These are phyloP conservation scores for Patellifolia procumbens DNA, from an alignment of 179 eudicot genomes.

Conservation along the genomic window DNA sequence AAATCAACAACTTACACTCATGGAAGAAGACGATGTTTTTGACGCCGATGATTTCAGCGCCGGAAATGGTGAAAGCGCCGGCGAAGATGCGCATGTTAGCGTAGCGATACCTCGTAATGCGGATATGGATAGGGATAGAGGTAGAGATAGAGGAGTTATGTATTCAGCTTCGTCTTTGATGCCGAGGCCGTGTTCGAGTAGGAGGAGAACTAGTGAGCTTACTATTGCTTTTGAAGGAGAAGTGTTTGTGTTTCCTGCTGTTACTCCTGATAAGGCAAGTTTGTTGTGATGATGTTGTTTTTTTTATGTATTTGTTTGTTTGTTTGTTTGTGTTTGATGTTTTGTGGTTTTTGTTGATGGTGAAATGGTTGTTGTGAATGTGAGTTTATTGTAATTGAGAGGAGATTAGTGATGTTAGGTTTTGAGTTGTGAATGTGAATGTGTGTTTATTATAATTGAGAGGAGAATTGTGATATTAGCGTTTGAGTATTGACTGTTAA, in stretches of 20 bases:
- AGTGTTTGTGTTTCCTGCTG: slow-evolving; percentile 45
- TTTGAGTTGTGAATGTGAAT: too few species aligned
- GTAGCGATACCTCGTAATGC: slow-evolving; percentile 18
- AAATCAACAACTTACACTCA: slow-evolving; percentile 4
- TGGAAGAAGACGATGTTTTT: slow-evolving; percentile 13
- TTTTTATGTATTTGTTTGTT: not conserved
- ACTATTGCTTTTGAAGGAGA: slow-evolving; percentile 42
- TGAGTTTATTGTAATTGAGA: too few species aligned
- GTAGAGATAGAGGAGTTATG: too few species aligned
- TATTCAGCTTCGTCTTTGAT: slow-evolving; percentile 17
- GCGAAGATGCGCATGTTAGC: slow-evolving; percentile 25
- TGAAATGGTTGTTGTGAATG: not conserved
- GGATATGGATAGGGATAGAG: too few species aligned
- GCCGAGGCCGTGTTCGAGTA: too few species aligned
- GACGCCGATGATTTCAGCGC: slow-evolving; percentile 26
- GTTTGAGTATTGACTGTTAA: too few species aligned
- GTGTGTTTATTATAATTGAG: too few species aligned
- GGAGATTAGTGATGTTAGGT: not conserved
- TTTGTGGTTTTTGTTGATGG: not conserved
- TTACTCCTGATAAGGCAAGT: slow-evolving; percentile 46
- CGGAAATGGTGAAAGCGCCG: slow-evolving; percentile 17
- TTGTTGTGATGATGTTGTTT: not conserved
- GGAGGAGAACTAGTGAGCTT: slow-evolving; percentile 39
- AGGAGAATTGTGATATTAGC: not conserved
- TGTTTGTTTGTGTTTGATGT: not conserved